Base-by-base conservation (phyloP, 176 grass and related monocot genomes). In the Echinochloa phyllopogon region DNA sequence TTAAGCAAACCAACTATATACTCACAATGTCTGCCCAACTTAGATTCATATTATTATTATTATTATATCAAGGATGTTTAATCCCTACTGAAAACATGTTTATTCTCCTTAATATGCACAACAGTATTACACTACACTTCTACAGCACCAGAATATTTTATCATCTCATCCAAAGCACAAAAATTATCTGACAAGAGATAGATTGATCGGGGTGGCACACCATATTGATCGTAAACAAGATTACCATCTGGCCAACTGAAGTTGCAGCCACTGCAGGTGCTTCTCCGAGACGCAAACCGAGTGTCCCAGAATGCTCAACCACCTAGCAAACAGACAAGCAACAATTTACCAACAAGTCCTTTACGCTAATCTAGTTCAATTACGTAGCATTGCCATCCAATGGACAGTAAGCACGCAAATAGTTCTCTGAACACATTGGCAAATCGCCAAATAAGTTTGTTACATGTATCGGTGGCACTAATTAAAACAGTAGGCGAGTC, bases 251-350 rank as follows among this genome's bases (percentile, higher is more conserved):
- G n/a, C 62, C 89, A 70, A 94, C 14, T 81, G 93, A 91, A 65
- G 87, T 95, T 81, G n/a, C 77, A 85, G 83, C 89, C 70, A 91
- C 52, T 16, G 77, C 37, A 24, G 91, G 87, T 48, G 41, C 60
- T 78, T 88, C 83, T 82, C 74, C 62, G 0, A 69, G 11, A 18
- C 65, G 56, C 53, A 94, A 89, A 77, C 77, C 93, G 4, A 90
- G 71, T 45, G 89, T 87, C 8, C 89, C 89, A 86, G 91, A 94
- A 77, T 95, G 91, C 81, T 94, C 96, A 18, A 94, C 17, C 61
- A 95, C 89, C 96, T 98, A 65, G 24, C 53, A 66, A 66, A 57
- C 21, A 70, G 63, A 56, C 60, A 73, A 90, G 41, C 73, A 79
- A 74, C 16, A 27, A 40, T 21, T 86, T 52, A 77, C 11, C 71